Evolutionary conservation across 371 early-diverging fungal species (phyloP).

Genomic region (Actinomortierella wolfii): DNA sequence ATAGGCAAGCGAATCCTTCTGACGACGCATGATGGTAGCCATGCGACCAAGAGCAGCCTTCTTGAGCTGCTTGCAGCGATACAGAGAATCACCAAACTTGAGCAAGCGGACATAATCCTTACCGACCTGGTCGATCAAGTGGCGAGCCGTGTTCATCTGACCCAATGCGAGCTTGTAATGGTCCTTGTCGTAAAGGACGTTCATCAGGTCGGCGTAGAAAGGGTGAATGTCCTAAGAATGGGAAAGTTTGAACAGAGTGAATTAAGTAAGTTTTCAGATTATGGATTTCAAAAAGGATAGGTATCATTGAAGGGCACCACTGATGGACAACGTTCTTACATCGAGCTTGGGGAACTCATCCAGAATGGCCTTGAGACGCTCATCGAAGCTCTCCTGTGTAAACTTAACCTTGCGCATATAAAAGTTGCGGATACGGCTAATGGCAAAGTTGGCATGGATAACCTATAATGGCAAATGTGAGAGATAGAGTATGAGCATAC

Average conservation of each 20-base stretch:
- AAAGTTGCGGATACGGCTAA: constrained; percentile 94
- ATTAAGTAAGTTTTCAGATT: not conserved
- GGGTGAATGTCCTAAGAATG: constrained; percentile 96
- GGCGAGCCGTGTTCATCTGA: constrained; percentile 98
- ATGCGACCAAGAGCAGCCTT: constrained; percentile 98
- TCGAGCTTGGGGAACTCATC: constrained; percentile 99
- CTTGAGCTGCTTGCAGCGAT: constrained; percentile 99
- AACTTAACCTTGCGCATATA: constrained; percentile 99
- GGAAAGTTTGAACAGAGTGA: not conserved
- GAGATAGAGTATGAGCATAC: too few species aligned
- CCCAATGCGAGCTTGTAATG: constrained; percentile 99
- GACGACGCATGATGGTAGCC: constrained; percentile 99
- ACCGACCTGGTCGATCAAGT: constrained; percentile 94
- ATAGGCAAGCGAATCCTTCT: constrained; percentile 98
- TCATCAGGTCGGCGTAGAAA: constrained; percentile 99
- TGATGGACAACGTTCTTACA: constrained; percentile 55
- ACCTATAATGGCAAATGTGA: constrained; percentile 10
- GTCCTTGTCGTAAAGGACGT: constrained; percentile 99
- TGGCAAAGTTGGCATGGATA: constrained; percentile 47
- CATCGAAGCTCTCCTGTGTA: constrained; percentile 97
- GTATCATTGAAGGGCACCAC: too few species aligned
- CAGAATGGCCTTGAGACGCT: constrained; percentile 93
- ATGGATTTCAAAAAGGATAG: not conserved
- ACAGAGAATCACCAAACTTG: constrained; percentile 99
- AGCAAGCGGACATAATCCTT: constrained; percentile 98